Conservation (phyloP, 73 alveolate genomes). For the Stentor roeselii region DNA sequence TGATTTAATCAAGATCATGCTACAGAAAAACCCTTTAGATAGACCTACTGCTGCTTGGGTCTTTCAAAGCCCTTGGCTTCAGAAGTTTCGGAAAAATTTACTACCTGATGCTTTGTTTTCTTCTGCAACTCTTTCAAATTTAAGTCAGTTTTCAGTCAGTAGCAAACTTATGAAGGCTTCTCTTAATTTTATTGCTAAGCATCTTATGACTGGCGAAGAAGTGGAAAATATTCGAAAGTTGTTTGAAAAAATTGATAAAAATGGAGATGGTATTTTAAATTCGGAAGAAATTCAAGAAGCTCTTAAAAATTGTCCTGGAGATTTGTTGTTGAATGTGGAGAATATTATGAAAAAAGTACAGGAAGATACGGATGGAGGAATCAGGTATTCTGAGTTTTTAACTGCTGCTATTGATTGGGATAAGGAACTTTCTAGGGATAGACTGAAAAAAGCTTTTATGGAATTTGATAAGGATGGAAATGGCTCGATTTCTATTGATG, state of each 20-base stretch:
- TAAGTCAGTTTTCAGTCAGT: not conserved
- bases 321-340: conserved; percentile 36
- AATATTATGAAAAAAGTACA: conserved; percentile 49
- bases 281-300: conserved; percentile 31
- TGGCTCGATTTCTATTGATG: too few relatives aligned
- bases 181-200: not conserved
- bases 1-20: conserved; percentile 47
- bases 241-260: conserved; percentile 36
- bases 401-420: too few relatives aligned
- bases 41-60: conserved; percentile 52
- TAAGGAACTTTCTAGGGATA: too few relatives aligned
- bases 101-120: not conserved
- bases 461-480: too few relatives aligned
- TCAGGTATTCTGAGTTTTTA: conserved; percentile 60
- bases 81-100: conserved; percentile 40
- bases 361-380: conserved; percentile 52
- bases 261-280: conserved; percentile 52
- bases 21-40: conserved; percentile 44
- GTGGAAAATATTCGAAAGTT: conserved; percentile 27
- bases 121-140: not conserved
- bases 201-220: conserved; percentile 1
- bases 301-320: not conserved
- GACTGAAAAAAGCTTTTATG: too few relatives aligned
- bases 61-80: conserved; percentile 44
- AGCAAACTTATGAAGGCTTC: not conserved